Evolutionary conservation across 2,329 filamentous ascomycete genomes (phyloP).

Genomic region (Exophiala sp.): DNA sequence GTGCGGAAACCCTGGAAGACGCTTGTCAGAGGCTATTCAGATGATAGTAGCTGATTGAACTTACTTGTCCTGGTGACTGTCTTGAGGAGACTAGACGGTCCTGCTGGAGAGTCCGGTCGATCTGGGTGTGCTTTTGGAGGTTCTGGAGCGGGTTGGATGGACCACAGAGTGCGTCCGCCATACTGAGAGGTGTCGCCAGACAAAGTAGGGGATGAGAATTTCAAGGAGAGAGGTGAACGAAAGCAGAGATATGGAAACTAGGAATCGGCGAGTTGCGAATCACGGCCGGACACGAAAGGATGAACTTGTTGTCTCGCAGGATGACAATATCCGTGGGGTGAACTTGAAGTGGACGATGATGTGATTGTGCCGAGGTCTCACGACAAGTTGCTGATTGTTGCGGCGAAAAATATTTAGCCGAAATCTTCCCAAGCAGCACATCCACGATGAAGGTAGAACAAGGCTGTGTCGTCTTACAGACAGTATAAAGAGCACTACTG

Average conservation of each 20-base stretch:
- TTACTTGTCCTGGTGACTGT: slow-evolving; percentile 55
- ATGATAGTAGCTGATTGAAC: slow-evolving; percentile 23
- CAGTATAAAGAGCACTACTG: too few species aligned
- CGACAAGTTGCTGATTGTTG: too few species aligned
- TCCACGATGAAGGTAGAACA: too few species aligned
- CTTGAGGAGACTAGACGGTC: slow-evolving; percentile 58
- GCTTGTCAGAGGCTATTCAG: neutral
- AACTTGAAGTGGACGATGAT: too few species aligned
- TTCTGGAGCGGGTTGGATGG: slow-evolving; percentile 72
- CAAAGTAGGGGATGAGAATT: neutral
- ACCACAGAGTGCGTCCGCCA: slow-evolving; percentile 68
- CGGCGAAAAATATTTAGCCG: too few species aligned
- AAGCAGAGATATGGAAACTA: neutral
- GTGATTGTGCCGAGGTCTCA: too few species aligned
- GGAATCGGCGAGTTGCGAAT: too few species aligned
- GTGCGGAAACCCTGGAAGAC: slow-evolving; percentile 61
- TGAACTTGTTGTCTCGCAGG: too few species aligned
- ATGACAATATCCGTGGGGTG: too few species aligned
- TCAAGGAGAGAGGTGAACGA: neutral
- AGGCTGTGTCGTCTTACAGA: too few species aligned
- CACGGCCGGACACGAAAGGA: too few species aligned
- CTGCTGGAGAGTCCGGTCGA: slow-evolving; percentile 69
- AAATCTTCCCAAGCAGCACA: too few species aligned
- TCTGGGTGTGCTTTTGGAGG: slow-evolving; percentile 66
- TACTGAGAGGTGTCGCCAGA: slow-evolving; percentile 36